phyloP scores from a whole-genome alignment of 2,329 filamentous ascomycete genomes.

The Fusarium fracticaudum region DNA sequence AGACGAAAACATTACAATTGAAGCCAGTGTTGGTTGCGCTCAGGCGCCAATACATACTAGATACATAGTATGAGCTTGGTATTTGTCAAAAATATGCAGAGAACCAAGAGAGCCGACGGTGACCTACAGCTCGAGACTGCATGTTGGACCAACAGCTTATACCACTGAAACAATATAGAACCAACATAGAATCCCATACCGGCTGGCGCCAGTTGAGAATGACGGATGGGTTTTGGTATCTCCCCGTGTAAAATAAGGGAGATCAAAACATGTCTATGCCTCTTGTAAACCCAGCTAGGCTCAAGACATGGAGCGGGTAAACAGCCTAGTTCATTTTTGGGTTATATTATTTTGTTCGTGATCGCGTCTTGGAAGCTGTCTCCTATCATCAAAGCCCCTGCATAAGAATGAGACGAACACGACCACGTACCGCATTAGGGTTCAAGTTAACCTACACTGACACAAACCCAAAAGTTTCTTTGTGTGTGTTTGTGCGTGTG shows the following conservation, averaged over 20 bases:
- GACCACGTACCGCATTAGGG: not conserved
- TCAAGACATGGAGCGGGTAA: conserved; percentile 28
- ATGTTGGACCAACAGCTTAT: not conserved
- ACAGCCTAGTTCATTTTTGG: conserved; percentile 1
- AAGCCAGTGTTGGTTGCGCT: not conserved
- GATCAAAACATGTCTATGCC: conserved; percentile 20
- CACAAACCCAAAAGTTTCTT: conserved; percentile 3
- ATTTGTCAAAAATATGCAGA: not conserved
- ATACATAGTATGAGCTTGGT: not conserved
- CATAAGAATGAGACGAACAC: conserved; percentile 5
- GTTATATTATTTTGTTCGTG: conserved; percentile 19
- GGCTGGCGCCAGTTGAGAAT: not conserved
- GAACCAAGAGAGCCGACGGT: not conserved
- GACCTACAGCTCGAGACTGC: not conserved
- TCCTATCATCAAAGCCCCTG: not conserved
- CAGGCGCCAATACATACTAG: conserved; percentile 8
- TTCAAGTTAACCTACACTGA: conserved; percentile 1
- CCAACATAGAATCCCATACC: conserved; percentile 7
- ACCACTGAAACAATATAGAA: conserved; percentile 7
- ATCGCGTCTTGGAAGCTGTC: not conserved
- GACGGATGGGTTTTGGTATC: not conserved
- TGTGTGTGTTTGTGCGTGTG: not conserved
- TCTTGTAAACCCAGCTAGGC: conserved; percentile 1
- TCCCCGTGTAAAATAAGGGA: conserved; percentile 21
- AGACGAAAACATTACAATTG: not conserved